phyloP scores from a whole-genome alignment of 495 filamentous ascomycete genomes.

The Hypoxylon lenormandii region DNA sequence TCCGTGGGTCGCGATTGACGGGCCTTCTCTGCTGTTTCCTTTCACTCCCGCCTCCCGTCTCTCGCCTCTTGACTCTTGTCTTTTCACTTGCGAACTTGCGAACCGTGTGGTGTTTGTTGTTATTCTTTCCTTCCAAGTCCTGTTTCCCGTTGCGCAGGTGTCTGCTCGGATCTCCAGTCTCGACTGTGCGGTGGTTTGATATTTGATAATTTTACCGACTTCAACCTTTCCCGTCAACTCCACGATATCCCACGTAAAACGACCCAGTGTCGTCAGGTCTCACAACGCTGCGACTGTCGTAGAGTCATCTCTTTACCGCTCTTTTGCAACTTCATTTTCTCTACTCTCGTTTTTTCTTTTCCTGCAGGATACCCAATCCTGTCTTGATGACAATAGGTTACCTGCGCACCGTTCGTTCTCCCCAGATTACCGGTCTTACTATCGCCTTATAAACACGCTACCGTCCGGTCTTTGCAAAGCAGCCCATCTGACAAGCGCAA shows the following conservation, averaged over 20 bases:
- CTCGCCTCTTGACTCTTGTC: neutral
- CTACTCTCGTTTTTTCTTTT: conserved; percentile 35
- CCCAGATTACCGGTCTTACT: conserved; percentile 21
- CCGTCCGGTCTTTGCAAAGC: neutral
- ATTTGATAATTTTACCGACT: conserved; percentile 15
- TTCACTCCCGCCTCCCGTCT: conserved; percentile 1
- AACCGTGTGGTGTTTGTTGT: neutral
- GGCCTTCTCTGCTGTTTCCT: conserved; percentile 19
- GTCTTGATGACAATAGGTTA: conserved; percentile 46
- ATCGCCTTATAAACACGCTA: conserved; percentile 24
- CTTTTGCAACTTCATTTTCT: conserved; percentile 38
- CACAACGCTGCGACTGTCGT: conserved; percentile 20
- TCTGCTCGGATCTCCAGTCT: conserved; percentile 28
- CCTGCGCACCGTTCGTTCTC: conserved; percentile 38
- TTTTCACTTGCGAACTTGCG: neutral
- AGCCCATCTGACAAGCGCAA: conserved; percentile 8
- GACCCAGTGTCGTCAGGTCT: conserved; percentile 44
- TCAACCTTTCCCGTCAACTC: conserved; percentile 26
- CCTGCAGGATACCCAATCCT: conserved; percentile 33
- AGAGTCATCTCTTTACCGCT: conserved; percentile 32
- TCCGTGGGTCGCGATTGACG: conserved; percentile 26
- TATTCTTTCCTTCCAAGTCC: conserved; percentile 26
- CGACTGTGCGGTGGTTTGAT: conserved; percentile 22
- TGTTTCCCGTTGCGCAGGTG: conserved; percentile 19
- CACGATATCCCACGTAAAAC: conserved; percentile 37